Percentiles rank a stretch among this genome's conserved stretches.
phyloP scores from a whole-genome alignment of 306 rosid species.

The Mimosa bimucronata region DNA sequence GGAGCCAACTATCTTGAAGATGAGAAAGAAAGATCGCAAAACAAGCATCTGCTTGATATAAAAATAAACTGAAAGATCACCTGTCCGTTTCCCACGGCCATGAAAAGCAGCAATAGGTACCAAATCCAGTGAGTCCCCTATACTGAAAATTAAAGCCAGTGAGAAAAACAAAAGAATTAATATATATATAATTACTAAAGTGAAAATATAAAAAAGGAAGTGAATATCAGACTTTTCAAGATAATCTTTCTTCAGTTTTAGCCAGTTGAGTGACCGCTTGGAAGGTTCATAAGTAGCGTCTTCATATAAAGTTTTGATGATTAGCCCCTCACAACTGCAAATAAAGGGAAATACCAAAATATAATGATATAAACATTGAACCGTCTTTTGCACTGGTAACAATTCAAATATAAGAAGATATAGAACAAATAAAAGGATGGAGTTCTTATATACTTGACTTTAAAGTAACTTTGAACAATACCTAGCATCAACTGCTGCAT shows the following conservation, averaged over 20 bases:
- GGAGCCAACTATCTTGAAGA: background rate
- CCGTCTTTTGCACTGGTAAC: background rate
- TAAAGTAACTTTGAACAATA: constrained; percentile 24
- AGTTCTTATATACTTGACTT: background rate
- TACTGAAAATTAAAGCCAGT: constrained; percentile 56
- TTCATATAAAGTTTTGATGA: constrained; percentile 76
- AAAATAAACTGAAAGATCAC: constrained; percentile 47
- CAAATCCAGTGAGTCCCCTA: constrained; percentile 96
- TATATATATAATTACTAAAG: constrained; percentile 17
- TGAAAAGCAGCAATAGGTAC: constrained; percentile 96
- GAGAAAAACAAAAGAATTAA: constrained; percentile 30
- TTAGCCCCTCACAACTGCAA: constrained; percentile 56
- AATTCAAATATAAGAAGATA: constrained; percentile 18
- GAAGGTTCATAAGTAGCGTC: constrained; percentile 97
- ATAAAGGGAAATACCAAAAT: constrained; percentile 30
- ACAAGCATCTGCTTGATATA: constrained; percentile 22
- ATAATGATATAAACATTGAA: constrained; percentile 6
- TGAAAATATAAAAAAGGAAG: constrained; percentile 16
- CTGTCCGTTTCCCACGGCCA: constrained; percentile 97
- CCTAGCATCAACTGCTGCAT: constrained; percentile 75
- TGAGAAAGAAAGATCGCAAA: background rate
- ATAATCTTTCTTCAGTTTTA: constrained; percentile 59
- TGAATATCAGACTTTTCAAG: constrained; percentile 54
- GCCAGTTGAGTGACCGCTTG: constrained; percentile 74
- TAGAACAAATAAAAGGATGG: background rate